Conservation (phyloP, 2,329 filamentous ascomycete genomes). For the Trichophyton simii region DNA sequence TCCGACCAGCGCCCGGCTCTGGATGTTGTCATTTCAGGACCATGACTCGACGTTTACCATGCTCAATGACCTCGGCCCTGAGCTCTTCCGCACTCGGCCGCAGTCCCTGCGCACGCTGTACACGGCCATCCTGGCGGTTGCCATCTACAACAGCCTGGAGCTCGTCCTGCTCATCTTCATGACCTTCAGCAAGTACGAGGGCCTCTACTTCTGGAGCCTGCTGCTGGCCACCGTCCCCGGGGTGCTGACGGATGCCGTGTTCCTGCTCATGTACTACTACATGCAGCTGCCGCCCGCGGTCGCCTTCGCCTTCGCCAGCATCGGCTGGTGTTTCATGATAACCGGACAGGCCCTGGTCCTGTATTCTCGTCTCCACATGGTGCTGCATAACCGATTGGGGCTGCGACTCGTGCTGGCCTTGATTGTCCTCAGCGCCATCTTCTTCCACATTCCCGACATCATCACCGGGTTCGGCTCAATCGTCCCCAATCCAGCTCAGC, state of each 20-base stretch:
- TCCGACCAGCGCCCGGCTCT: background rate
- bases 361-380: slow-evolving; percentile 39
- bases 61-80: background rate
- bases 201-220: slow-evolving; percentile 38
- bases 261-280: background rate
- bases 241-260: slow-evolving; percentile 26
- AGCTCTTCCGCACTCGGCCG: background rate
- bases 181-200: slow-evolving; percentile 33
- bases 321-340: slow-evolving; percentile 35
- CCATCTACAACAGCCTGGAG: slow-evolving; percentile 20
- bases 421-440: slow-evolving; percentile 35
- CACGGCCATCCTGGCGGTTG: background rate
- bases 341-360: slow-evolving; percentile 39
- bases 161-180: slow-evolving; percentile 34
- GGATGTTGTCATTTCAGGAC: background rate
- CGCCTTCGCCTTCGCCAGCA: background rate
- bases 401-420: slow-evolving; percentile 33
- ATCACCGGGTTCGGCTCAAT: slow-evolving; percentile 34
- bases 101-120: background rate
- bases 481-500: slow-evolving; percentile 5
- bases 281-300: background rate
- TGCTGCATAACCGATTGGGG: slow-evolving; percentile 29
- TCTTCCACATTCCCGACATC: slow-evolving; percentile 36
- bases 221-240: slow-evolving; percentile 27
- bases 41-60: background rate